Base-by-base conservation (phyloP, 768 basidiomycete genomes). In the Mycena sanguinolenta region DNA sequence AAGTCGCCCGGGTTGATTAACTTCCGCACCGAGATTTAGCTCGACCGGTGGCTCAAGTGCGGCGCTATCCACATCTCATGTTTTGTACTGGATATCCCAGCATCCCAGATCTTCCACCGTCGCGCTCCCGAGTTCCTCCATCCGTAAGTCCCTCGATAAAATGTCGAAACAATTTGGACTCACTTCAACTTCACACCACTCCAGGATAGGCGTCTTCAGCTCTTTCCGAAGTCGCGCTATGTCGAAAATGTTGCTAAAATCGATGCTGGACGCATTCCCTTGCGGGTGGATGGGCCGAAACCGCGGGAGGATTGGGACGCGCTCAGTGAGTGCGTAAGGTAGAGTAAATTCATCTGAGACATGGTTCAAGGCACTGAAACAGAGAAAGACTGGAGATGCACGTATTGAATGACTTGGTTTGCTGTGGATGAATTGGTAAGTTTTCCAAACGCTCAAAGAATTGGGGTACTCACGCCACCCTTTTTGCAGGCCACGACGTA, bases 401-500 rank as follows among this genome's bases (percentile, higher is more conserved):
- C 60, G 21, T 39, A 69, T 58, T 63, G n/a, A 9, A 69, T 69
- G 21, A 69, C 67, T 34, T 69, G 60, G 32, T 63, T 62, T 28
- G 67, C 67, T 69, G 46, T 9, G 25, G 34, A 13, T 49, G 34
- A 4, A 28, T 44, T 21, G n/a, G 21, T 23, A 36, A 16, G 25
- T 39, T 17, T 50, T 57, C 75, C 44, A 39, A 78, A 46, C 14
- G 77, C 44, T 76, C 79, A 13, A 21, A n/a, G 23, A n/a, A 39
- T 4, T 82, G 82, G 82, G 84, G 85, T 30, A 84, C 82, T 85
- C 85, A 25, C 84, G 84, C 84, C 85, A 87, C n/a, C 86, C 86
- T 3, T 84, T n/a, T 83, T 27, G 80, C 80, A 5, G 82, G 77
- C 84, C 84, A 87, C 14, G 83, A 82, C 0, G 75, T 1, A 79